Percentiles rank a stretch among this genome's conserved stretches.
Conservation (phyloP, 2,329 filamentous ascomycete species). For the Sordariomycetes sp. region DNA sequence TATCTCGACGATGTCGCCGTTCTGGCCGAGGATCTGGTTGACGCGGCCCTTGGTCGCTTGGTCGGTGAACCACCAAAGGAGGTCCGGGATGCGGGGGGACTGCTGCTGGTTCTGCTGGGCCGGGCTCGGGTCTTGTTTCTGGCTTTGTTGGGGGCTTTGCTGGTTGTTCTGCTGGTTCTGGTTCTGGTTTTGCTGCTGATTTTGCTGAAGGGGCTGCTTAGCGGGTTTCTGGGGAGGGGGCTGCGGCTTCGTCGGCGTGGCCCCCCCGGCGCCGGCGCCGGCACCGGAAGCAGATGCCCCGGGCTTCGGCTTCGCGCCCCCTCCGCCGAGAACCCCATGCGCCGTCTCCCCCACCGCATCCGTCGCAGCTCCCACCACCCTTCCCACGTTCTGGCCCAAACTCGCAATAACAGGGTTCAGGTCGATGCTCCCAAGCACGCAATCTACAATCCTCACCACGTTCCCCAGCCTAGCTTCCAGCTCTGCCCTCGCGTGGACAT, state of each 20-base stretch:
- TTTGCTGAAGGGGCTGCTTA: too few species aligned
- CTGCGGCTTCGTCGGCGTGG: neutral
- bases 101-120: too few species aligned
- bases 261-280: slow-evolving; percentile 26
- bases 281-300: slow-evolving; percentile 10
- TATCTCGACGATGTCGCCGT: slow-evolving; percentile 39
- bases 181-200: too few species aligned
- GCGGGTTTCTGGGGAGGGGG: too few species aligned
- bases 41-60: slow-evolving; percentile 41
- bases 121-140: too few species aligned
- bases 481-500: slow-evolving; percentile 42
- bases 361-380: slow-evolving; percentile 26
- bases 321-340: neutral
- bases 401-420: slow-evolving; percentile 46
- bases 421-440: slow-evolving; percentile 44
- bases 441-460: slow-evolving; percentile 43
- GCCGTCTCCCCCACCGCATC: slow-evolving; percentile 8
- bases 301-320: slow-evolving; percentile 2
- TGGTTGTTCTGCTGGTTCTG: too few species aligned
- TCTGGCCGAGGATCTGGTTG: slow-evolving; percentile 41
- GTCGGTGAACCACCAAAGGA: slow-evolving; percentile 48
- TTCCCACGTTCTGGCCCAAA: slow-evolving; percentile 32
- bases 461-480: slow-evolving; percentile 48
- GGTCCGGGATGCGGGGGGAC: slow-evolving; percentile 31
- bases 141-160: too few species aligned